phyloP scores from a whole-genome alignment of 2,329 filamentous ascomycete genomes.

The Fonsecaea erecta region DNA sequence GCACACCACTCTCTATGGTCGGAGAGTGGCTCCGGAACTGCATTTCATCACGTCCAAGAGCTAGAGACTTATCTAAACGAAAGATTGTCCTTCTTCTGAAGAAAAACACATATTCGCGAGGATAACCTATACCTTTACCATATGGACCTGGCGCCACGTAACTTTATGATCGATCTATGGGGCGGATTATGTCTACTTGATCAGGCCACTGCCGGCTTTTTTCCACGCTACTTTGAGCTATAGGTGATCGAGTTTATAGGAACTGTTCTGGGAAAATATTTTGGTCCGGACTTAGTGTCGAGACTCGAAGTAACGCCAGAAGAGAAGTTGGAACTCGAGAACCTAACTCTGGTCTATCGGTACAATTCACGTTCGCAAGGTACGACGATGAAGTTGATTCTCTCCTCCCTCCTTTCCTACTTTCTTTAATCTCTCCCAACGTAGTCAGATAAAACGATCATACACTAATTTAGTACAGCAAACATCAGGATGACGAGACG shows the following conservation, averaged over 20 bases:
- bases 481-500: constrained; percentile 9
- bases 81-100: background rate
- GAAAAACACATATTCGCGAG: background rate
- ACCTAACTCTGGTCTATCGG: background rate
- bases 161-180: constrained; percentile 36
- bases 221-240: constrained; percentile 38
- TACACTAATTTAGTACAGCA: background rate
- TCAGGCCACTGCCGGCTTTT: constrained; percentile 38
- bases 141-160: constrained; percentile 34
- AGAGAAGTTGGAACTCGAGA: background rate
- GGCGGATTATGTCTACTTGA: constrained; percentile 38
- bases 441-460: too few relatives aligned
- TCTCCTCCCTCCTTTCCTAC: background rate
- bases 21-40: background rate
- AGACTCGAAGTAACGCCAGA: too few relatives aligned
- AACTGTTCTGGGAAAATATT: background rate
- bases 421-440: background rate
- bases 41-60: constrained; percentile 6
- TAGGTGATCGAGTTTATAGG: constrained; percentile 9
- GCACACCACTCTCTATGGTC: constrained; percentile 10
- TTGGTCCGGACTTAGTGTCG: background rate
- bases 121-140: constrained; percentile 15
- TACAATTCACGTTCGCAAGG: background rate
- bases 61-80: constrained; percentile 1
- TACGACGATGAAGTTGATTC: too few relatives aligned